phyloP scores from a whole-genome alignment of 164 flowering plant species.

The grape (Vitis vinifera) region DNA sequence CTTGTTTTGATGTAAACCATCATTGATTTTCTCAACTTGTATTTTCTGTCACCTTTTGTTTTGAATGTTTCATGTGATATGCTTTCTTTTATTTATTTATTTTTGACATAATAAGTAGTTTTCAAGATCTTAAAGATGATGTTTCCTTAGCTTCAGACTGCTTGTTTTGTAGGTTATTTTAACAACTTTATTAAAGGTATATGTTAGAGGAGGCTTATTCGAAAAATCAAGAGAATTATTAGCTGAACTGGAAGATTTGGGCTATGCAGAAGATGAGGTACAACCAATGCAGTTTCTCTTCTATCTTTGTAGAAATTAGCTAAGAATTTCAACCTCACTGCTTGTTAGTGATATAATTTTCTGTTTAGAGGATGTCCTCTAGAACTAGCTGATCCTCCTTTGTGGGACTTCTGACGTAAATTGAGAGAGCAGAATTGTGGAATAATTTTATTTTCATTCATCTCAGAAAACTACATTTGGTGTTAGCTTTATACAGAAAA shows the following conservation, averaged over 20 bases:
- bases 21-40: background rate
- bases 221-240: slow-evolving; percentile 72
- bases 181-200: slow-evolving; percentile 85
- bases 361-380: no score
- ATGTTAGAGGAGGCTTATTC: slow-evolving; percentile 82
- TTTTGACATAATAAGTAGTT: background rate
- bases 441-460: no score
- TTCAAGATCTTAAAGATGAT: background rate
- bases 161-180: slow-evolving; percentile 64
- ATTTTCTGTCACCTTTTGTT: background rate
- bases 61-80: background rate
- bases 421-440: no score
- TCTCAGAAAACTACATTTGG: no score
- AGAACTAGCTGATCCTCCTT: no score
- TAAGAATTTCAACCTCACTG: no score
- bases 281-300: background rate
- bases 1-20: background rate
- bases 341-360: no score
- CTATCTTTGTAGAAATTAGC: background rate
- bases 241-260: slow-evolving; percentile 61
- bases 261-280: slow-evolving; percentile 87
- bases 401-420: no score
- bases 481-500: no score
- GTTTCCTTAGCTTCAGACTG: background rate
- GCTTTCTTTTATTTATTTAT: background rate